Conservation (phyloP, 1,284 basidiomycete genomes). For the Naganishia cerealis region DNA sequence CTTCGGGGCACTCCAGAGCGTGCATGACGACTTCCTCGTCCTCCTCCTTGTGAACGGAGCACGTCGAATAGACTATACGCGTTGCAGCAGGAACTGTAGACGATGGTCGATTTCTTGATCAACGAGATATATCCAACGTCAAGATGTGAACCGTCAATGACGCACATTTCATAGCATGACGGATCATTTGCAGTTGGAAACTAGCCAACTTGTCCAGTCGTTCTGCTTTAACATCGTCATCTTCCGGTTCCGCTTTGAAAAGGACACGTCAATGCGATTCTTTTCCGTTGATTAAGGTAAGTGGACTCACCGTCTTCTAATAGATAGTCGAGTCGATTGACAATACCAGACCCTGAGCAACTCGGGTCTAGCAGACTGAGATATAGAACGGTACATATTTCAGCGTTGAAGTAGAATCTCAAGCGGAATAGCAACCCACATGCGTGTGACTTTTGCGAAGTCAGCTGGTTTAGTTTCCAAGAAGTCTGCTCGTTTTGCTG, state of each 20-base stretch:
- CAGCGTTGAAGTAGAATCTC: background rate
- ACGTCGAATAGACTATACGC: conserved; percentile 92
- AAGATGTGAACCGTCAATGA: conserved; percentile 11
- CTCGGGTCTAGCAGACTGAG: conserved; percentile 82
- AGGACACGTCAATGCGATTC: conserved; percentile 20
- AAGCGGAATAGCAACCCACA: conserved; percentile 60
- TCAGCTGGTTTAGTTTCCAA: conserved; percentile 67
- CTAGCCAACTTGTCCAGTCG: conserved; percentile 76
- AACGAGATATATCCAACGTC: conserved; percentile 4
- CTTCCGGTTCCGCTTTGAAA: conserved; percentile 57
- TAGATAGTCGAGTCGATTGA: conserved; percentile 83
- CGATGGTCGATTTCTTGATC: conserved; percentile 10
- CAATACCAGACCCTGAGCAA: conserved; percentile 87
- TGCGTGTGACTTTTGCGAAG: conserved; percentile 72
- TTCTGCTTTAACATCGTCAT: conserved; percentile 60
- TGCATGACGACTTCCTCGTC: conserved; percentile 82
- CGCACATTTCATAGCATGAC: conserved; percentile 90
- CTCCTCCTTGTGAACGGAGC: conserved; percentile 84
- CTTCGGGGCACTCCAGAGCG: conserved; percentile 70
- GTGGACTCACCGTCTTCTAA: conserved; percentile 59
- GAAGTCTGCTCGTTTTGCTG: conserved; percentile 73
- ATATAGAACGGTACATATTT: background rate
- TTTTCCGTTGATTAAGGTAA: conserved; percentile 30
- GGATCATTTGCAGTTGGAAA: conserved; percentile 89
- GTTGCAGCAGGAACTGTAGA: conserved; percentile 60